Percentiles rank a stretch among this genome's conserved stretches.
Conservation (phyloP, 345 rosid species). For the Boechera retrofracta region DNA sequence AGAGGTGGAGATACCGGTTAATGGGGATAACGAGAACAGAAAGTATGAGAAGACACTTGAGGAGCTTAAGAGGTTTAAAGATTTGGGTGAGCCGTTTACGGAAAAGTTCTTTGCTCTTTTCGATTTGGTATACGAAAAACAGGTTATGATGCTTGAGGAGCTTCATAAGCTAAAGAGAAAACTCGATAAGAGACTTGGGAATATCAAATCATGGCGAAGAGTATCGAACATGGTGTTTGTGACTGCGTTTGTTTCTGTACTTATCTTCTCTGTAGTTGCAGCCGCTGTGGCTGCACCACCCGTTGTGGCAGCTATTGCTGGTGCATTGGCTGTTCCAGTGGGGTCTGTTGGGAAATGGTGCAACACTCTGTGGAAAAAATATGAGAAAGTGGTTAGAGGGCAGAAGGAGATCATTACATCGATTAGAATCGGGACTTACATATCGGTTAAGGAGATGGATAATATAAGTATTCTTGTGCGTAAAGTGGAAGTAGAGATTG, state of each 20-base stretch:
- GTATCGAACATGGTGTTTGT: slow-evolving; percentile 77
- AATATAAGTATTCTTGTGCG: slow-evolving; percentile 59
- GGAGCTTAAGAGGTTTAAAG: slow-evolving; percentile 68
- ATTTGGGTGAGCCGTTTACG: slow-evolving; percentile 70
- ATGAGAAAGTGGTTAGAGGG: slow-evolving; percentile 62
- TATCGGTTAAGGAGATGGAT: slow-evolving; percentile 75
- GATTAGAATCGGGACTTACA: slow-evolving; percentile 54
- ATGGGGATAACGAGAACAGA: slow-evolving; percentile 38
- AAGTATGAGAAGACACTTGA: slow-evolving; percentile 66
- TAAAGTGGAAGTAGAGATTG: slow-evolving; percentile 61
- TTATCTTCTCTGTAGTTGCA: slow-evolving; percentile 87
- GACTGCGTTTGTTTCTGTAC: slow-evolving; percentile 67
- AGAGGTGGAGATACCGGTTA: slow-evolving; percentile 45
- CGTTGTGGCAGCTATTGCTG: slow-evolving; percentile 65
- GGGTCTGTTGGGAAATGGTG: slow-evolving; percentile 89
- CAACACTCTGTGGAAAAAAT: slow-evolving; percentile 60
- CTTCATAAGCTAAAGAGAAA: slow-evolving; percentile 56
- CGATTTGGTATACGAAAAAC: slow-evolving; percentile 58
- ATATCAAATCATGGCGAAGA: slow-evolving; percentile 74
- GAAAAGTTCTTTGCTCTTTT: slow-evolving; percentile 65
- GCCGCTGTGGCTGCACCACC: slow-evolving; percentile 88
- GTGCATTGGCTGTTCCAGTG: slow-evolving; percentile 70
- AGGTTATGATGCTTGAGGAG: slow-evolving; percentile 57
- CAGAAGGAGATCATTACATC: slow-evolving; percentile 59
- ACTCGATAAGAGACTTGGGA: slow-evolving; percentile 68